Evolutionary conservation across 192 early-diverging fungal species (phyloP), one percentile per base, ranked within the genome.

Genomic region (Jimgerdemannia lactiflua): DNA sequence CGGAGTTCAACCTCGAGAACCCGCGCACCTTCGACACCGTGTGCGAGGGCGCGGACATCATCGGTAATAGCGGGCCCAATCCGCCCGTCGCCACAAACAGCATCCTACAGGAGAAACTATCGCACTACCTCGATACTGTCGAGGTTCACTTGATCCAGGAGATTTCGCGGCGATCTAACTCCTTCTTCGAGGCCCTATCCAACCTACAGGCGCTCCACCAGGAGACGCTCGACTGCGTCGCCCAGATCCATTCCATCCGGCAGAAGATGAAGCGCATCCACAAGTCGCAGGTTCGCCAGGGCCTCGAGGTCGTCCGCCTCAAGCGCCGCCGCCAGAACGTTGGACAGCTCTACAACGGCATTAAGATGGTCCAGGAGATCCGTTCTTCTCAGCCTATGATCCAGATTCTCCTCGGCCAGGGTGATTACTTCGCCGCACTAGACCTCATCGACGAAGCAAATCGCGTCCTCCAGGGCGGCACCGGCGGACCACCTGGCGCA

Each of bases 61-160:
- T 87, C 43, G 63, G 84, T 17, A 64, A 82, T 39, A 68, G 78
- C 44, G 39, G 85, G 44, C 72, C 78, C 67, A 75, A 86, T 79
- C 81, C 77, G 67, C 77, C 88, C 44, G 86, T 89, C 4, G 86
- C 87, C 17, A 87, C 91, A 11, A 93, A 93, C 72, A 84, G 83
- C 7, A 86, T 89, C 10, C 85, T 99, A 67, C 97, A 99, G 84
- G 95, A 98, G 59, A 93, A 95, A 40, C 85, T 99, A 42, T 93
- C 95, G 0, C 88, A 92, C 71, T 95, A 96, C 74, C 85, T 96
- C 73, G 98, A 99, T 78, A 93, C 92, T 0, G 95, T 99, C 3
- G 97, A 99, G 78, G 91, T 94, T 3, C 96, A 99, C 73, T 80
- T 99, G 40, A 91, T 97, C 20, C 92, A 91, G 65, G 98, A 99